Evolutionary conservation across 2,329 filamentous ascomycete species (phyloP), one percentile per base, ranked within the genome.

Genomic region (Fusarium verticillioides): DNA sequence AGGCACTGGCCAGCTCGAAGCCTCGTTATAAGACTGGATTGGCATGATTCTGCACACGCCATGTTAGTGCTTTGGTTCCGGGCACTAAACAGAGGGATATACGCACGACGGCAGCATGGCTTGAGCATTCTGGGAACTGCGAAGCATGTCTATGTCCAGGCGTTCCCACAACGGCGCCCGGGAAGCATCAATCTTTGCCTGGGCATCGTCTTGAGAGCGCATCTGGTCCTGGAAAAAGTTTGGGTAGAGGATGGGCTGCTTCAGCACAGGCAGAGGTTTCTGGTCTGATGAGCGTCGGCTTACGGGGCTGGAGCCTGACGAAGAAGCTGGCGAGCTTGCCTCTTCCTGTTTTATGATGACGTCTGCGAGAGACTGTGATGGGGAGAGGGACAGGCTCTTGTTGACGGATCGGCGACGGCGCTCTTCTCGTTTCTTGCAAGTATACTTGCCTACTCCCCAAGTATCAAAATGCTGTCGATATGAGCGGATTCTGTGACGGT

Each of bases 381-480:
- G 75, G n/a, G 77, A 76, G 12, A 63, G 70, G 21, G 72, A 68
- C 12, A 69, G 26, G 23, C 21, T 42, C 5, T 63, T 60, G 23
- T 43, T 53, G 34, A 68, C 50, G 16, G 65, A 62, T 52, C 62
- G 50, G 32, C 69, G 68, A 44, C 75, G 75, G 12, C 70, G 70
- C 18, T 54, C 61, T 28, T 70, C 50, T 44, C 79, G 78, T 56
- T 79, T 80, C 70, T 79, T 83, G 75, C 83, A 82, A 60, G 84
- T 85, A 77, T 88, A 88, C 75, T 88, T 88, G 73, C 79, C 77
- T 46, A 86, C 72, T 8, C 79, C 74, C 86, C 86, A 88, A 65
- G 78, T 81, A 30, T 84, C 81, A 68, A 88, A 82, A 42, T 84
- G 81, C n/a, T 85, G 84, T 26, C 85, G 81, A 72, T 87, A 88